These are phyloP conservation scores for Fusarium staphyleae DNA, from an alignment of 2,329 filamentous ascomycete genomes.

Conservation along the genomic window DNA sequence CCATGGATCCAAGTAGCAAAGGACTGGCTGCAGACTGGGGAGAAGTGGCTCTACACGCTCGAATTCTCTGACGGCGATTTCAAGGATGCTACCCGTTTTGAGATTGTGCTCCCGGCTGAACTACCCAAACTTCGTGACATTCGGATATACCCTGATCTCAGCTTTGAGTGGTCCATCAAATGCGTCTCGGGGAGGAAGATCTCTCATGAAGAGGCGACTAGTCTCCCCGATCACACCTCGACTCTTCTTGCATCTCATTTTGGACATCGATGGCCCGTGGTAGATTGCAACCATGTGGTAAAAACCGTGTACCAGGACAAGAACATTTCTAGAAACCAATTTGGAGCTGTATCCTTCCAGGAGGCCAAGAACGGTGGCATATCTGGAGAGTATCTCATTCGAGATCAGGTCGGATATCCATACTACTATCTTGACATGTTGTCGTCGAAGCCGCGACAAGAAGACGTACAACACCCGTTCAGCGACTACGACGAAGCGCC, in stretches of 20 bases:
- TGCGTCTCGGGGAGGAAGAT: slow-evolving; percentile 31
- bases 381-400: slow-evolving; percentile 48
- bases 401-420: slow-evolving; percentile 48
- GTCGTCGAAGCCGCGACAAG: slow-evolving; percentile 51
- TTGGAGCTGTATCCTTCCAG: slow-evolving; percentile 44
- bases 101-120: slow-evolving; percentile 53
- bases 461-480: slow-evolving; percentile 50
- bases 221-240: slow-evolving; percentile 52
- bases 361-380: slow-evolving; percentile 30
- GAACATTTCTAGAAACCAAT: slow-evolving; percentile 40
- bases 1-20: slow-evolving; percentile 57
- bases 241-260: slow-evolving; percentile 57
- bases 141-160: slow-evolving; percentile 50
- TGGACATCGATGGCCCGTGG: slow-evolving; percentile 53
- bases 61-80: slow-evolving; percentile 47
- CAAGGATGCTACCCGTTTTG: slow-evolving; percentile 47
- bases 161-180: slow-evolving; percentile 45
- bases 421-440: slow-evolving; percentile 53
- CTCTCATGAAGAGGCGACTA: slow-evolving; percentile 23
- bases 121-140: slow-evolving; percentile 50
- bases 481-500: slow-evolving; percentile 50
- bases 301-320: slow-evolving; percentile 46
- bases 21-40: slow-evolving; percentile 47
- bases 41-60: slow-evolving; percentile 42
- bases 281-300: slow-evolving; percentile 53